A percentile compares a stretch with the other conserved stretches of the same genome.
phyloP scores from a whole-genome alignment of 1,284 basidiomycete genomes.

The Cystobasidiaceae sp. region DNA sequence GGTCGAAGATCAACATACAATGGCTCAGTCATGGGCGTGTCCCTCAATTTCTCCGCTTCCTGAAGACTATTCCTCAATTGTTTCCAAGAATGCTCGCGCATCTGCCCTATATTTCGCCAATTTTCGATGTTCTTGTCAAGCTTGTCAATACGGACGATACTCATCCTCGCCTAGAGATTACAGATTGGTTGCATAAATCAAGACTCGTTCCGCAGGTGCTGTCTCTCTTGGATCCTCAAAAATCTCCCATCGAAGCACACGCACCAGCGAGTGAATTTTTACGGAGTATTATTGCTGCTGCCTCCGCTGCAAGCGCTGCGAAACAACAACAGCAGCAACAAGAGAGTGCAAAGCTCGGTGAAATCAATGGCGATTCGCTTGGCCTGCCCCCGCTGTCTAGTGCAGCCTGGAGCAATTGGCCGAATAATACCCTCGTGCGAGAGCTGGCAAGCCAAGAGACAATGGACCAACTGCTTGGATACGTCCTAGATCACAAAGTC shows the following conservation, averaged over 20 bases:
- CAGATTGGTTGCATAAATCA: conserved; percentile 60
- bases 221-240: conserved; percentile 69
- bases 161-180: conserved; percentile 72
- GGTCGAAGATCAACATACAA: conserved; percentile 45
- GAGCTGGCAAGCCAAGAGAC: conserved; percentile 77
- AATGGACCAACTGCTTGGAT: conserved; percentile 66
- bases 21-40: conserved; percentile 34
- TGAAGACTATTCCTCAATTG: conserved; percentile 73
- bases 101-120: conserved; percentile 64
- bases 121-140: conserved; percentile 86
- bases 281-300: conserved; percentile 91
- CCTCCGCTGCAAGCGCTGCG: conserved; percentile 73
- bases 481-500: conserved; percentile 77
- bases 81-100: conserved; percentile 78
- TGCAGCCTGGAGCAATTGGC: conserved; percentile 32
- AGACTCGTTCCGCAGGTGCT: conserved; percentile 76
- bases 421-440: conserved; percentile 72
- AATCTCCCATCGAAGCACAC: conserved; percentile 72
- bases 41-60: conserved; percentile 81
- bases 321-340: conserved; percentile 41
- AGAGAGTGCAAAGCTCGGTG: conserved; percentile 19
- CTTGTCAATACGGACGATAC: conserved; percentile 88
- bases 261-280: conserved; percentile 84
- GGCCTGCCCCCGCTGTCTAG: conserved; percentile 36
- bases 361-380: conserved; percentile 46